These are phyloP conservation scores for Malus hybrid DNA, from an alignment of 331 rosid genomes.

Conservation along the genomic window DNA sequence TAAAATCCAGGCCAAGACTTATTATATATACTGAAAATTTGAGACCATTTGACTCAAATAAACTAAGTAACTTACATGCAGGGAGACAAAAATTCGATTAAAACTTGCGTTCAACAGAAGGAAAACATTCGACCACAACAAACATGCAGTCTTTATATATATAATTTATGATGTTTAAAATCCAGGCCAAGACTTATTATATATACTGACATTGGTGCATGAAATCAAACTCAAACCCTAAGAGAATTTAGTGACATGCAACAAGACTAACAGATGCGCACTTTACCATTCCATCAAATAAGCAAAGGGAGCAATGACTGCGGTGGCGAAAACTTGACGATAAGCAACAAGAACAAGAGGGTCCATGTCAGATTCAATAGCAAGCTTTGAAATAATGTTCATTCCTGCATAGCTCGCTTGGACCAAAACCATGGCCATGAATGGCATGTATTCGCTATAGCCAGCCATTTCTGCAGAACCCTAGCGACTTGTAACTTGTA, in stretches of 20 bases:
- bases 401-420: slow-evolving; percentile 55
- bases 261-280: not conserved
- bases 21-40: not conserved
- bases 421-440: slow-evolving; percentile 46
- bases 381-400: slow-evolving; percentile 73
- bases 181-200: too few relatives aligned
- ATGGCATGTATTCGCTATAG: slow-evolving; percentile 23
- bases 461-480: slow-evolving; percentile 10
- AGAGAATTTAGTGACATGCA: not conserved
- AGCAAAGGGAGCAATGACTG: slow-evolving; percentile 65
- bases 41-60: not conserved
- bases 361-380: slow-evolving; percentile 65
- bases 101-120: too few relatives aligned
- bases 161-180: too few relatives aligned
- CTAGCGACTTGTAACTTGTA: not conserved
- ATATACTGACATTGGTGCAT: not conserved
- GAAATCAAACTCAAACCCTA: not conserved
- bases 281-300: slow-evolving; percentile 61
- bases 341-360: slow-evolving; percentile 77
- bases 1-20: too few relatives aligned
- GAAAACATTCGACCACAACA: too few relatives aligned
- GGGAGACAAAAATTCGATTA: not conserved
- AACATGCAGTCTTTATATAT: too few relatives aligned
- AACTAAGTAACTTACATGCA: not conserved
- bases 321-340: slow-evolving; percentile 63